phyloP scores from a whole-genome alignment of 2,329 filamentous ascomycete genomes.

The Apiospora arundinis region DNA sequence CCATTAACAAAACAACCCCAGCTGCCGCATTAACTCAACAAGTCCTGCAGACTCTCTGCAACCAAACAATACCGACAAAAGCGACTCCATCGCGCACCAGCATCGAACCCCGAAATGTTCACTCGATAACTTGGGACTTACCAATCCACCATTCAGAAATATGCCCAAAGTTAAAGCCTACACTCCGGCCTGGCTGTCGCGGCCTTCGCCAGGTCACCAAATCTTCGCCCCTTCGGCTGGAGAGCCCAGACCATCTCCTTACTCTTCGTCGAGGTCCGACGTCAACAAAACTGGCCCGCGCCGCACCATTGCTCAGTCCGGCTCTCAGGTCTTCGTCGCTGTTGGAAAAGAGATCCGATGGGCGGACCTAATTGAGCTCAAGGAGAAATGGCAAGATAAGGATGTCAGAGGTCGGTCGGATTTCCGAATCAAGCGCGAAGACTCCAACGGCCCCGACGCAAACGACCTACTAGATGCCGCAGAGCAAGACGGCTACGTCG shows the following conservation, averaged over 20 bases:
- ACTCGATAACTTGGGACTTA: constrained; percentile 10
- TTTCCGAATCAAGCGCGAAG: constrained; percentile 55
- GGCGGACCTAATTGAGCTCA: constrained; percentile 82
- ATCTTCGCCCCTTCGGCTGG: constrained; percentile 68
- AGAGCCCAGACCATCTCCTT: constrained; percentile 42
- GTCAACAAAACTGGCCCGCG: constrained; percentile 53
- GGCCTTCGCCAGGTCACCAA: constrained; percentile 76
- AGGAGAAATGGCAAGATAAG: constrained; percentile 62
- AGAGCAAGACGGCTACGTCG: constrained; percentile 38
- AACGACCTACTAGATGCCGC: constrained; percentile 39
- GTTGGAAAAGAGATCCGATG: constrained; percentile 90
- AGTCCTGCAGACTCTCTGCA: not conserved
- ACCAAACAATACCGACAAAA: not conserved
- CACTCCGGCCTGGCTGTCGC: constrained; percentile 85
- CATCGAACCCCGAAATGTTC: not conserved
- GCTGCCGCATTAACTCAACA: not conserved
- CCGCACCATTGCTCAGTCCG: constrained; percentile 78
- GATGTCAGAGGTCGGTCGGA: constrained; percentile 42
- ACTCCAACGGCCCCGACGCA: constrained; percentile 44
- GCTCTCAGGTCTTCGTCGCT: constrained; percentile 87
- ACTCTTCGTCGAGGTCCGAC: constrained; percentile 52
- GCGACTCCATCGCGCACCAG: not conserved
- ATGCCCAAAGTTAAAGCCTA: constrained; percentile 91
- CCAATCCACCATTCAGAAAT: constrained; percentile 26
- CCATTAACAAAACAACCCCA: not conserved